Evolutionary conservation across 257 asterid genomes (phyloP), one percentile per base, ranked within the genome.

Genomic region (Salvia hispanica): DNA sequence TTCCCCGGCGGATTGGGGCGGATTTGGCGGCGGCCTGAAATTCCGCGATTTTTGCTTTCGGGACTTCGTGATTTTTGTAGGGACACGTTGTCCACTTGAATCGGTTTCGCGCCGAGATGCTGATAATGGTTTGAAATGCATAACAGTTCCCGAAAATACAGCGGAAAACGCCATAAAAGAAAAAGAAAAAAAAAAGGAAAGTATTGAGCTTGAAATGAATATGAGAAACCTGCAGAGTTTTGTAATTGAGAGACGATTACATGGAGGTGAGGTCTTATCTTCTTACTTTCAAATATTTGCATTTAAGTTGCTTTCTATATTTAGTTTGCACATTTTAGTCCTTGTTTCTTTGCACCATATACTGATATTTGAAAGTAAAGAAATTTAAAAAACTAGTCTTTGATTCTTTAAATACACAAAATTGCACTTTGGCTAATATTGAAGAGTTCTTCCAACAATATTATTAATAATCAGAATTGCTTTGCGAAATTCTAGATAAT

Each of bases 1-100:
- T 42, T 75, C 83, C 11, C 76, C 78, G 52, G 62, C 44, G 83
- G 86, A 21, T 70, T 78, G 67, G 62, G 60, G 50, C 18, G 73
- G 56, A 34, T 6, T 39, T 6, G 78, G 66, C 43, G 71, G 79
- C 55, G 63, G 77, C 62, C 67, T 76, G 34, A 52, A 18, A 7
- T 71, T 79, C 31, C 74, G 74, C 70, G 88, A 28, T 71, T 75
- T 82, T 18, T 64, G 80, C 64, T 81, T 80, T 50, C 56, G 83
- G 48, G 72, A 64, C 47, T 76, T 78, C 47, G 79, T 57, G 36
- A 47, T 72, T 62, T 73, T 74, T 2, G 77, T 61, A n/a, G 73
- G 45, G 63, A 28, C 1, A 8, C 80, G 84, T 10, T 44, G 75
- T 21, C 42, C 59, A 7, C 60, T 69, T 9, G 85, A 74, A 74